phyloP scores from a whole-genome alignment of 768 basidiomycete genomes.

The Galerina sulciceps region DNA sequence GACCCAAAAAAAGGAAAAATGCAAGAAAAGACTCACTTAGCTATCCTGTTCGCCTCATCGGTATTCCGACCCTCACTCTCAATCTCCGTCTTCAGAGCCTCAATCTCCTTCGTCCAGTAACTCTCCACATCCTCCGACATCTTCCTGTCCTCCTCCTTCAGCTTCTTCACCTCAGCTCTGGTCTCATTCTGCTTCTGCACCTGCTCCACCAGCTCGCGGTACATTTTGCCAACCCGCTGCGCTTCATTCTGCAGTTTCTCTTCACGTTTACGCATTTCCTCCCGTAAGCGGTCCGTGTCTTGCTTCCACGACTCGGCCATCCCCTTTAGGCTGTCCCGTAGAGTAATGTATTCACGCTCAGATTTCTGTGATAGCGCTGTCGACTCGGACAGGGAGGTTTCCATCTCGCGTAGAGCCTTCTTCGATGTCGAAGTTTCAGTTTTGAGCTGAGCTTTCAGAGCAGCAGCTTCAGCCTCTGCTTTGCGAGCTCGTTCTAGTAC shows the following conservation, averaged over 20 bases:
- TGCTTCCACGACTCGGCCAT: constrained; percentile 75
- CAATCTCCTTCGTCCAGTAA: constrained; percentile 62
- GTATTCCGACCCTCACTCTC: constrained; percentile 58
- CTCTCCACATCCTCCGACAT: constrained; percentile 62
- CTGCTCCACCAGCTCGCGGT: constrained; percentile 65
- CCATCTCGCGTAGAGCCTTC: constrained; percentile 82
- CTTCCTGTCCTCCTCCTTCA: constrained; percentile 53
- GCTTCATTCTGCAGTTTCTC: constrained; percentile 70
- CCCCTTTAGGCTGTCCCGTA: constrained; percentile 76
- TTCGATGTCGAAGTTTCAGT: constrained; percentile 73
- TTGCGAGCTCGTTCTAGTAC: constrained; percentile 85
- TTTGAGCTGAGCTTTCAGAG: constrained; percentile 75
- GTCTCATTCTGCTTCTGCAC: constrained; percentile 54
- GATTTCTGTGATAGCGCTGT: constrained; percentile 78
- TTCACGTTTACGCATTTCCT: constrained; percentile 78
- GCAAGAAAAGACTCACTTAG: constrained; percentile 45
- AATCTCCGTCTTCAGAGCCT: constrained; percentile 53
- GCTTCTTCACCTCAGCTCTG: constrained; percentile 49
- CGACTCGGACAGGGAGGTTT: constrained; percentile 70
- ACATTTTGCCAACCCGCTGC: constrained; percentile 72
- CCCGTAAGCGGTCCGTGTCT: constrained; percentile 71
- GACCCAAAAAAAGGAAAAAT: neutral
- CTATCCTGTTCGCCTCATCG: constrained; percentile 61
- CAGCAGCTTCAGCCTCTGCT: constrained; percentile 76
- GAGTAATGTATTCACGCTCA: constrained; percentile 80